Conservation (phyloP, 129 eudicot species). For the Flaveria linearis region DNA sequence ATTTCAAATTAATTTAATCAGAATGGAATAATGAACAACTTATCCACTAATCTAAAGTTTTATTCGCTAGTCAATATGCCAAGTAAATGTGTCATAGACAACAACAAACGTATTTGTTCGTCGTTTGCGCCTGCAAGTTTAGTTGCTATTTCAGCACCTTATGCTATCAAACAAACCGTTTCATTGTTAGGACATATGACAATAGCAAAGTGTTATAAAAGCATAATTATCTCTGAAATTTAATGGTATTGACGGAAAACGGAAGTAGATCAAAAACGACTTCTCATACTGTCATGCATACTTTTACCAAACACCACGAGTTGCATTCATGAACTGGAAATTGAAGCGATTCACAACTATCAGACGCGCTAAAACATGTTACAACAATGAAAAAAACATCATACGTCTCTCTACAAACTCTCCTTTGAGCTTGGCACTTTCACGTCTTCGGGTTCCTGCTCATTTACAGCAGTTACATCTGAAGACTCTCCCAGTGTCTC, state of each 20-base stretch:
- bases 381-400: constrained; percentile 17
- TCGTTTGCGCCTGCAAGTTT: too few species aligned
- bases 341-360: constrained; percentile 16
- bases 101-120: too few species aligned
- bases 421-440: constrained; percentile 50
- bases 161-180: too few species aligned
- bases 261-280: constrained; percentile 24
- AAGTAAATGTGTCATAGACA: too few species aligned
- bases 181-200: too few species aligned
- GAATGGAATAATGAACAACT: too few species aligned
- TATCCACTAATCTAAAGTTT: too few species aligned
- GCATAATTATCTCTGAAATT: too few species aligned
- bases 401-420: constrained; percentile 20
- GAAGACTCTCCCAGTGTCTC: constrained; percentile 44
- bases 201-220: too few species aligned
- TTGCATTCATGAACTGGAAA: constrained; percentile 1
- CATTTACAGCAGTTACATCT: constrained; percentile 29
- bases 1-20: too few species aligned
- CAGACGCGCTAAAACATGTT: constrained; percentile 17
- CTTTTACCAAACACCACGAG: constrained; percentile 12
- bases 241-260: neutral
- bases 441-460: constrained; percentile 48
- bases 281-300: constrained; percentile 15
- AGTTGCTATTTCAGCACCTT: too few species aligned
- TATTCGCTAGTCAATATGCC: too few species aligned